Conservation (phyloP, 805 yeast genomes). For the Myxozyma udenii region DNA sequence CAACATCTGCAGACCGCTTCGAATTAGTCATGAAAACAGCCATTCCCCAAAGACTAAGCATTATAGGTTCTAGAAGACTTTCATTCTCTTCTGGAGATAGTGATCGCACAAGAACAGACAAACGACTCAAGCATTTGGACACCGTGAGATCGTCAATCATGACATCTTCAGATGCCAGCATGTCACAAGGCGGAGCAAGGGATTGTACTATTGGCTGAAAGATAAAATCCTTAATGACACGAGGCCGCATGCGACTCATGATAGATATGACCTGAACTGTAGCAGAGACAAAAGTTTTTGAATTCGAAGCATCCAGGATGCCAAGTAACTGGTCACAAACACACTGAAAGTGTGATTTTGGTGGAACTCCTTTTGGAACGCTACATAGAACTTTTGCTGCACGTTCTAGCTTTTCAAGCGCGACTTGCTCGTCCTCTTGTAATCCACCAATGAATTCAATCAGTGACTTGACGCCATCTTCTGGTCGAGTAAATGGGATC, state of each 20-base stretch:
- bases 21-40: conserved; percentile 17
- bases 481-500: conserved; percentile 53
- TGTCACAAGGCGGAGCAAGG: conserved; percentile 3
- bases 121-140: conserved; percentile 34
- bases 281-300: conserved; percentile 46
- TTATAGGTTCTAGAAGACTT: conserved; percentile 6
- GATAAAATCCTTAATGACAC: conserved; percentile 59
- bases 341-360: conserved; percentile 52
- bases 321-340: conserved; percentile 64
- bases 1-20: conserved; percentile 19
- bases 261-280: conserved; percentile 53
- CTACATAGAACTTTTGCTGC: conserved; percentile 63
- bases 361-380: conserved; percentile 54
- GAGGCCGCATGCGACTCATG: conserved; percentile 36
- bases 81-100: conserved; percentile 10
- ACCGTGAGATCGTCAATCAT: conserved; percentile 41
- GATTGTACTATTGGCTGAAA: conserved; percentile 36
- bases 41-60: conserved; percentile 20
- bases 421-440: conserved; percentile 67
- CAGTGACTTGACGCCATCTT: conserved; percentile 68
- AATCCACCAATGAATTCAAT: conserved; percentile 76
- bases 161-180: conserved; percentile 1
- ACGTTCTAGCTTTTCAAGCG: conserved; percentile 61
- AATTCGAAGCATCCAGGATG: conserved; percentile 51
- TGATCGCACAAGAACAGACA: conserved; percentile 13